Evolutionary conservation across 176 grass and related monocot species (phyloP).

Genomic region (Bolboschoenus planiculmis): DNA sequence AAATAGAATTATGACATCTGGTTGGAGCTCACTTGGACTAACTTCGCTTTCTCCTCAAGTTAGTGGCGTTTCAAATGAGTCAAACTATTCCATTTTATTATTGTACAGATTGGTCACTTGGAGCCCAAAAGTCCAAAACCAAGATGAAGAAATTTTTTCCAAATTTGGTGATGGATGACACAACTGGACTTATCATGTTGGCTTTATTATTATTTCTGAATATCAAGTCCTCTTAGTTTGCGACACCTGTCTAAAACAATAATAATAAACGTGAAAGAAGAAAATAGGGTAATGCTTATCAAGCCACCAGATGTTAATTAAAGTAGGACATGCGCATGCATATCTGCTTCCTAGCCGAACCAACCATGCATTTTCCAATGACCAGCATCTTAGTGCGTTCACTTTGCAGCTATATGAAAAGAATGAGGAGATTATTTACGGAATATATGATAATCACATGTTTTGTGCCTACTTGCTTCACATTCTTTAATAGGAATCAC

Average conservation of each 20-base stretch:
- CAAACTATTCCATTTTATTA: background rate
- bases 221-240: background rate
- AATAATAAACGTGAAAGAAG: background rate
- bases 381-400: background rate
- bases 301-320: constrained; percentile 3
- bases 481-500: background rate
- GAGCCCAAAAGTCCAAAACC: background rate
- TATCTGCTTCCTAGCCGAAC: background rate
- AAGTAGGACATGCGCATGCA: background rate
- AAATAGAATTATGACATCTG: background rate
- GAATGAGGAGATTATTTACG: background rate
- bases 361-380: background rate
- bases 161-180: background rate
- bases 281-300: constrained; percentile 4
- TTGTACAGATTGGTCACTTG: background rate
- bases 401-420: background rate
- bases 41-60: background rate
- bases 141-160: background rate
- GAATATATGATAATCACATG: background rate
- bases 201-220: background rate
- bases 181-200: background rate
- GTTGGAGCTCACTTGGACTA: background rate
- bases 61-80: background rate
- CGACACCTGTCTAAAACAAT: background rate
- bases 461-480: background rate